Base-by-base conservation (phyloP, 352 stramenopile species). In the Plasmopara viticola region DNA sequence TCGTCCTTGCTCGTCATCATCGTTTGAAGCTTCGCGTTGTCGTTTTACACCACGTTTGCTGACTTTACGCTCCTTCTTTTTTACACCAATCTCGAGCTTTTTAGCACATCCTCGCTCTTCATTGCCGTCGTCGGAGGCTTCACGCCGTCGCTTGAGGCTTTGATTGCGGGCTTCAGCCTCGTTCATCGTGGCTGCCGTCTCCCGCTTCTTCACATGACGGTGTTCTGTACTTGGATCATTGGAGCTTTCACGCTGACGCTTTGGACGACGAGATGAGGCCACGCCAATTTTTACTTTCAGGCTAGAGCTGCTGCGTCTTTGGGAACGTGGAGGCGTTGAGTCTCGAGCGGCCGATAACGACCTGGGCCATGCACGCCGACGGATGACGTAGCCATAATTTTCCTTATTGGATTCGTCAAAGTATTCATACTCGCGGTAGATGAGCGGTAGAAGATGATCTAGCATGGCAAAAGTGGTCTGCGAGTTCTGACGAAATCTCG, bases 361-460 rank as follows among this genome's bases (percentile, higher is more conserved):
- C 30, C 50, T 34, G 1, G 53, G 44, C 1, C 53, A 48, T 38
- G 44, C 18, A 12, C 56, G 60, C 7, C 68, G 64, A 18, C 66
- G 70, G 49, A 84, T 66, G 30, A 76, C 60, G 48, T 81, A 78
- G 33, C 72, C 77, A n/a, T 76, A 51, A 61, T 87, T 87, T 56
- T 87, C 77, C 65, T 87, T 87, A 61, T 87, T 71, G 51, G 46
- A 53, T 42, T 86, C 68, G 47, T 81, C 64, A 31, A 66, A 58
- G 44, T 62, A 55, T 25, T 77, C 66, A 31, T 60, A 68, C 10
- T 82, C 66, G 53, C 61, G 55, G 49, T 67, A 77, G 25, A 77
- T 55, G 33, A 69, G 66, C 20, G 68, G 66, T 58, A 74, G 34
- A 43, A 77, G 39, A 51, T 71, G 63, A 46, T 75, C 64, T n/a